phyloP scores from a whole-genome alignment of 2,329 filamentous ascomycete species.

The Colletotrichum euphorbiae region DNA sequence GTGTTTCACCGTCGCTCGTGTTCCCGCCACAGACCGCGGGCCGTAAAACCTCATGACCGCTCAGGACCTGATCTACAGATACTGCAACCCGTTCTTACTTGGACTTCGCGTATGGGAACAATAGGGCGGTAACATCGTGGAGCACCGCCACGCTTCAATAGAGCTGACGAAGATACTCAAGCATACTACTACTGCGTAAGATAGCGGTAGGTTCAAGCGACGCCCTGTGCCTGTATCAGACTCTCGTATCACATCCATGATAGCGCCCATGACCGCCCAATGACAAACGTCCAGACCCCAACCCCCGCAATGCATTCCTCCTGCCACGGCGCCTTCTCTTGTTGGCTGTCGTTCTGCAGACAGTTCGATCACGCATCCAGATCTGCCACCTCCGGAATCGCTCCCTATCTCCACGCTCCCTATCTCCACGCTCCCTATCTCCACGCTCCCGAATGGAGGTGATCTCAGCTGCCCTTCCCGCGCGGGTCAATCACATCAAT shows the following conservation, averaged over 20 bases:
- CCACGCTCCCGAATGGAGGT: not conserved
- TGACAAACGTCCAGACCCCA: not conserved
- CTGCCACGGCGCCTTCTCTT: conserved; percentile 11
- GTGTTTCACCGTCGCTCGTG: conserved; percentile 5
- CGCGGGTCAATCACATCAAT: not conserved
- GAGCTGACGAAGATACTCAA: not conserved
- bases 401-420: not conserved
- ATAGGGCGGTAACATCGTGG: not conserved
- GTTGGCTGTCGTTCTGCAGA: not conserved
- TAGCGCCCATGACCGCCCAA: not conserved
- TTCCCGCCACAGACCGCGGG: not conserved
- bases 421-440: not conserved
- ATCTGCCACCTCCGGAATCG: conserved; percentile 14
- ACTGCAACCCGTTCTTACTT: not conserved
- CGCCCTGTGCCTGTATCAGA: conserved; percentile 21
- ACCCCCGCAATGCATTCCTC: not conserved
- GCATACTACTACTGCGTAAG: no score
- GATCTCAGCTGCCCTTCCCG: not conserved
- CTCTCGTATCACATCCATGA: conserved; percentile 6
- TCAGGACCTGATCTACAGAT: not conserved
- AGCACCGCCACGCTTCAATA: no score
- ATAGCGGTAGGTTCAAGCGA: conserved; percentile 7
- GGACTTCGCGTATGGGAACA: not conserved
- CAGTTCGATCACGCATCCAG: conserved; percentile 5
- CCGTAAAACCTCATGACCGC: not conserved